Evolutionary conservation across 2,329 filamentous ascomycete genomes (phyloP), one percentile per base, ranked within the genome.

Genomic region (Diaporthe velutina): DNA sequence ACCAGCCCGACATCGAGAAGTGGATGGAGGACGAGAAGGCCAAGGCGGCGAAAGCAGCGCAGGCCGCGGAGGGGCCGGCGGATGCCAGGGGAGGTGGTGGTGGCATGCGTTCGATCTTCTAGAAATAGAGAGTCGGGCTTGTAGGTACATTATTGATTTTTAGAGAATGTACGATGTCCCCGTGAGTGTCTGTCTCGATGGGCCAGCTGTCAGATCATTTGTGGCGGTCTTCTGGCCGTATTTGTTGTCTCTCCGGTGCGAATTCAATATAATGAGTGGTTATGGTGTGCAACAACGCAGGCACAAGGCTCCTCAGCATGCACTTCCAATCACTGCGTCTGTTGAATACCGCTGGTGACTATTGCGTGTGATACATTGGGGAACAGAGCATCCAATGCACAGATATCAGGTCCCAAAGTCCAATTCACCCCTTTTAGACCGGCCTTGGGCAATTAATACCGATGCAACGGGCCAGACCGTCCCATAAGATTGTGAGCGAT

Each of bases 1-100:
- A 86, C 30, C 84, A 86, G 1, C 74, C 80, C 1, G 86, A 89
- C 30, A 81, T 85, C 10, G 80, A 83, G 0, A 82, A 52, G 64
- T 79, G 86, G 81, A 73, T 87, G 74, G 76, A 83, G 74, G 52
- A 25, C 74, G 79, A 10, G 22, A 77, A 75, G 35, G 48, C 4
- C 19, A 64, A 35, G 35, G 38, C n/a, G 28, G 19, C 1, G 4
- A 22, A 22, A 7, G 60, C 22, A 28, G n/a, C 2, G 54, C 19
- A 22, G 50, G 40, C 70, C 5, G 57, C 57, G 61, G 58, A 67
- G 9, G 67, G 52, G 6, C 45, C 40, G 60, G 35, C 19, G 22
- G 35, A 42, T 8, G 60, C 17, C n/a, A 9, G 19, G 42, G 33
- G 2, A 48, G n/a, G 2, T n/a, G n/a, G n/a, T n/a, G 12, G 28